Conservation (phyloP, 2,329 filamentous ascomycete species). For the Aspergillus intermedius region DNA sequence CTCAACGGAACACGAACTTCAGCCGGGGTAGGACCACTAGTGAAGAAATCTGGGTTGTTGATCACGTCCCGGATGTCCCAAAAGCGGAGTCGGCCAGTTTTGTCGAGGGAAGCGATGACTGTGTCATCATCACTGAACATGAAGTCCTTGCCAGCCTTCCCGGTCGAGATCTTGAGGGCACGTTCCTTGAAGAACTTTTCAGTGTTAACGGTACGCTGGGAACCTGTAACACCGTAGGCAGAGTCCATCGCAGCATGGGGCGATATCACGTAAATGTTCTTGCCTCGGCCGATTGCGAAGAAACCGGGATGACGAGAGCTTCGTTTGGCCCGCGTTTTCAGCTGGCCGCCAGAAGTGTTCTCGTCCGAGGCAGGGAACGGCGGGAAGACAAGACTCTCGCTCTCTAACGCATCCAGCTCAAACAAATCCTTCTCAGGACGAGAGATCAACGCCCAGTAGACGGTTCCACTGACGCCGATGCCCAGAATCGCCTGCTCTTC, state of each 20-base stretch:
- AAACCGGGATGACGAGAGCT: constrained; percentile 86
- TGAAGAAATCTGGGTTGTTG: constrained; percentile 38
- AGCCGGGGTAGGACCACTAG: constrained; percentile 45
- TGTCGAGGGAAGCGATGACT: constrained; percentile 90
- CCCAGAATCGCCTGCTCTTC: constrained; percentile 79
- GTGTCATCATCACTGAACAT: constrained; percentile 95
- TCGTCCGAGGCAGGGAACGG: constrained; percentile 80
- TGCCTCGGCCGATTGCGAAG: constrained; percentile 91
- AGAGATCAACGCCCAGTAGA: constrained; percentile 88
- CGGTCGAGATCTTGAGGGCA: constrained; percentile 87
- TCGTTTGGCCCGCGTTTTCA: constrained; percentile 90
- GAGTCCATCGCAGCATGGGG: constrained; percentile 49
- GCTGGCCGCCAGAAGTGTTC: constrained; percentile 80
- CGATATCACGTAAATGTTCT: constrained; percentile 85
- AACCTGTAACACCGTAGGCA: constrained; percentile 45
- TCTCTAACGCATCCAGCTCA: constrained; percentile 70
- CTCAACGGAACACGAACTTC: constrained; percentile 82
- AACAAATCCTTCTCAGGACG: constrained; percentile 72
- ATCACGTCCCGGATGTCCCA: constrained; percentile 88
- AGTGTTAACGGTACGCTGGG: constrained; percentile 64
- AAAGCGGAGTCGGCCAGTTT: constrained; percentile 92
- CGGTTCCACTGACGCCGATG: constrained; percentile 87
- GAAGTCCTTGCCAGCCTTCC: constrained; percentile 97
- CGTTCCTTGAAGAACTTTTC: constrained; percentile 82
- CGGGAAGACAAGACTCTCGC: constrained; percentile 81